A percentile compares a stretch with the other conserved stretches of the same genome.
Conservation (phyloP, 2,329 filamentous ascomycete genomes). For the Didymella pomorum region DNA sequence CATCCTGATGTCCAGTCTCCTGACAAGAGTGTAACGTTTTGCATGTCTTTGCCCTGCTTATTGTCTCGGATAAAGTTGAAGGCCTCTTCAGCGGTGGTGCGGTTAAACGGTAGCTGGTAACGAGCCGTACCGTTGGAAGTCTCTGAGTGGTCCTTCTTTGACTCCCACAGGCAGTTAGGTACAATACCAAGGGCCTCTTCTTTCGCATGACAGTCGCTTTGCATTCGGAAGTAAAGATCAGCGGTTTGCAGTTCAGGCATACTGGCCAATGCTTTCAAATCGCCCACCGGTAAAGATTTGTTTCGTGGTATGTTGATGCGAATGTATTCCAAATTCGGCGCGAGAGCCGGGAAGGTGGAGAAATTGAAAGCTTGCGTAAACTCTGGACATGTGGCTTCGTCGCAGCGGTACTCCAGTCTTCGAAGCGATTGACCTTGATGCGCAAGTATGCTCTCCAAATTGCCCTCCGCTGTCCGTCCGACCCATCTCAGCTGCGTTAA, state of each 20-base stretch:
- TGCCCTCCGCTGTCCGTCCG: neutral
- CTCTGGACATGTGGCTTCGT: neutral
- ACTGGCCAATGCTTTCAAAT: neutral
- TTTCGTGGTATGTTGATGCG: neutral
- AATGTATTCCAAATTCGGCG: neutral
- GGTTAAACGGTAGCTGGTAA: neutral
- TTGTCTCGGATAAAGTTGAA: neutral
- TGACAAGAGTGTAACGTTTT: neutral
- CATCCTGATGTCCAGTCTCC: neutral
- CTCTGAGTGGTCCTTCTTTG: neutral
- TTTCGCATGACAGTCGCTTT: neutral
- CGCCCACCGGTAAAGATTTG: neutral
- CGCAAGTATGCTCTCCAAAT: neutral
- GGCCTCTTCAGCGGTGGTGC: neutral
- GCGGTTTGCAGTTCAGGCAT: neutral
- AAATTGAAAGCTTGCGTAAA: neutral
- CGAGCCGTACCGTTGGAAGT: neutral
- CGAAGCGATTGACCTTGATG: neutral
- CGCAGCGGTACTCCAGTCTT: neutral
- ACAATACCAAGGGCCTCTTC: neutral
- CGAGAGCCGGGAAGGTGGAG: neutral
- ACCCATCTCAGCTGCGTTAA: neutral
- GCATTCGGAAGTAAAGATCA: neutral
- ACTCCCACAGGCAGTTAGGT: neutral
- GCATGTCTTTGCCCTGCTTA: neutral